Percentiles rank a stretch among this genome's conserved stretches.
phyloP scores from a whole-genome alignment of 2,329 filamentous ascomycete genomes.

The Sclerotinia trifoliorum region DNA sequence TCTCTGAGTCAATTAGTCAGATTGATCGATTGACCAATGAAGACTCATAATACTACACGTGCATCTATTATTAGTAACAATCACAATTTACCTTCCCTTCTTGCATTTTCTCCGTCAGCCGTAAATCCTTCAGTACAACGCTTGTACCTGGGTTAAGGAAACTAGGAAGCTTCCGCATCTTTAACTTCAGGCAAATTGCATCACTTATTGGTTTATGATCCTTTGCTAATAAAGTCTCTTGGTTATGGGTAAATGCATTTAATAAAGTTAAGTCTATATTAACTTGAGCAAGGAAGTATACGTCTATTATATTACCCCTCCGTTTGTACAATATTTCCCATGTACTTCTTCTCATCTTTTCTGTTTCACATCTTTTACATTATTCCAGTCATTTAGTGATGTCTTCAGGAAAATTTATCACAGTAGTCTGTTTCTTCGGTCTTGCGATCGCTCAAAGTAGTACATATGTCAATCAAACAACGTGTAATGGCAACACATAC shows the following conservation, averaged over 20 bases:
- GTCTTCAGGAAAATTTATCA: constrained; percentile 23
- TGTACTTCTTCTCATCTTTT: not conserved
- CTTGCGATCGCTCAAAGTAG: constrained; percentile 16
- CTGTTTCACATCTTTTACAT: not conserved
- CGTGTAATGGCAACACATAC: constrained; percentile 55
- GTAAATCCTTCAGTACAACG: not conserved
- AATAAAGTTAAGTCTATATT: not conserved
- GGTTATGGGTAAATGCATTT: not conserved
- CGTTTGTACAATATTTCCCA: constrained; percentile 7
- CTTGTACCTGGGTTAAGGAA: not conserved
- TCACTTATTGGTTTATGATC: not conserved
- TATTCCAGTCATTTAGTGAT: constrained; percentile 20
- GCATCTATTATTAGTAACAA: not conserved
- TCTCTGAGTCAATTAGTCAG: not conserved
- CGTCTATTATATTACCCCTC: constrained; percentile 6
- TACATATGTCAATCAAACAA: constrained; percentile 29
- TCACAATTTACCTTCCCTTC: constrained; percentile 3
- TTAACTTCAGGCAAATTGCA: not conserved
- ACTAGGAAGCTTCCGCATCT: constrained; percentile 1
- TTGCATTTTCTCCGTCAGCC: not conserved
- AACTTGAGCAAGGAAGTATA: not conserved
- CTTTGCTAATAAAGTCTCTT: not conserved
- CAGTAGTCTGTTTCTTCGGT: constrained; percentile 18
- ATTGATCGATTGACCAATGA: not conserved
- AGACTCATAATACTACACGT: not conserved